Evolutionary conservation across 495 filamentous ascomycete species (phyloP).

Genomic region (Cairneyella variabilis): DNA sequence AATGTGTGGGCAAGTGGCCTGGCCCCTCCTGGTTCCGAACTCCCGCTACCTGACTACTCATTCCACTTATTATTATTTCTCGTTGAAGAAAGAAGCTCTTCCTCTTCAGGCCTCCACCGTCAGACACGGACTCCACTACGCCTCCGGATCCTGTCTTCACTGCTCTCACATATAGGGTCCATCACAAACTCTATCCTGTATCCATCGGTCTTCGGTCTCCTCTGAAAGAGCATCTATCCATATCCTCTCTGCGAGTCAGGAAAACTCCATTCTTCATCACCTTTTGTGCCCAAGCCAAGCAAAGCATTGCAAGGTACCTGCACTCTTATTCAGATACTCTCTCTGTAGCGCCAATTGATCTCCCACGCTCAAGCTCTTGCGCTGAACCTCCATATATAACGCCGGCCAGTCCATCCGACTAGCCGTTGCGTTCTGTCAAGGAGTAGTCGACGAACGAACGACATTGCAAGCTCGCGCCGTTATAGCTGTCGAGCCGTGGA

Average conservation of each 20-base stretch:
- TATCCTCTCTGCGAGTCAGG: conserved; percentile 7
- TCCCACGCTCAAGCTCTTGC: not conserved
- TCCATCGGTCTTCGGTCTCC: not conserved
- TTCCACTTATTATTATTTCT: not conserved
- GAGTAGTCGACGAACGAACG: not conserved
- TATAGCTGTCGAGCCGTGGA: too few relatives aligned
- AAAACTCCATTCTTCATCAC: not conserved
- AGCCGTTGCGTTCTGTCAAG: not conserved
- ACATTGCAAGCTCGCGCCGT: not conserved
- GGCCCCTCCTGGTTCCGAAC: not conserved
- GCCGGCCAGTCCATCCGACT: not conserved
- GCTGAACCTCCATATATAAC: conserved; percentile 1
- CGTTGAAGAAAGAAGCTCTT: not conserved
- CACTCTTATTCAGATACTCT: too few relatives aligned
- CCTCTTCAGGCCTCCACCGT: not conserved
- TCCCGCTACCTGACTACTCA: not conserved
- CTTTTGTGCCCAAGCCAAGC: not conserved
- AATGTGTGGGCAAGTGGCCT: not conserved
- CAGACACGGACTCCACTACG: not conserved
- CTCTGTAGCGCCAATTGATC: too few relatives aligned
- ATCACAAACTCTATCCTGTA: not conserved
- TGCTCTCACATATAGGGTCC: conserved; percentile 3
- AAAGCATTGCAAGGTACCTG: not conserved
- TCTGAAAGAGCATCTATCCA: not conserved
- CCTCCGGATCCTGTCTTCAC: not conserved